Evolutionary conservation across 106 monocot genomes (phyloP).

Genomic region (Triglochin maritima): DNA sequence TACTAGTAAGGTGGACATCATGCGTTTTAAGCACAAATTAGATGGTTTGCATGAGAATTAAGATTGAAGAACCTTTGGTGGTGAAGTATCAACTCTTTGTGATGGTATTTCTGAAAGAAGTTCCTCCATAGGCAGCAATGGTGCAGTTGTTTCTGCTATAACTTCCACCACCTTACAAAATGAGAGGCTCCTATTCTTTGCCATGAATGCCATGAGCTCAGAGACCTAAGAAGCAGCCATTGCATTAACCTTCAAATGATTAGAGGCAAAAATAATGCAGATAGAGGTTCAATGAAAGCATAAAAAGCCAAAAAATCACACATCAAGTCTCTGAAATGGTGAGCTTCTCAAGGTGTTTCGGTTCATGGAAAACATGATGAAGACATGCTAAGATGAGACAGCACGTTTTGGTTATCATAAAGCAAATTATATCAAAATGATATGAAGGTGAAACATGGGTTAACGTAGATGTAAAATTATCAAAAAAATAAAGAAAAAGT

Average conservation of each 20-base stretch:
- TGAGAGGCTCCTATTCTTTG: conserved; percentile 56
- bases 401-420: no score
- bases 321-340: no score
- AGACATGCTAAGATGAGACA: no score
- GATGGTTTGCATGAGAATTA: neutral
- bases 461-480: no score
- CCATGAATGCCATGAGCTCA: conserved; percentile 87
- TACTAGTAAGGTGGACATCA: no score
- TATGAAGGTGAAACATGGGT: no score
- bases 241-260: neutral
- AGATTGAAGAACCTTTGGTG: conserved; percentile 8
- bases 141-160: conserved; percentile 84
- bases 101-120: conserved; percentile 68
- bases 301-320: neutral
- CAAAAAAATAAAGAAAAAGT: no score
- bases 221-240: conserved; percentile 42
- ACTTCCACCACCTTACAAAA: conserved; percentile 85
- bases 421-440: no score
- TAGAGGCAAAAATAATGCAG: neutral
- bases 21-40: no score
- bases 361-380: neutral
- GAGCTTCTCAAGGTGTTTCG: neutral
- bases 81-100: conserved; percentile 36
- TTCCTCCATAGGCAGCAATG: conserved; percentile 54
- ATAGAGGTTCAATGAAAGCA: neutral